Evolutionary conservation across 345 rosid genomes (phyloP), one percentile per base, ranked within the genome.

Genomic region (Eucalyptus cloeziana): DNA sequence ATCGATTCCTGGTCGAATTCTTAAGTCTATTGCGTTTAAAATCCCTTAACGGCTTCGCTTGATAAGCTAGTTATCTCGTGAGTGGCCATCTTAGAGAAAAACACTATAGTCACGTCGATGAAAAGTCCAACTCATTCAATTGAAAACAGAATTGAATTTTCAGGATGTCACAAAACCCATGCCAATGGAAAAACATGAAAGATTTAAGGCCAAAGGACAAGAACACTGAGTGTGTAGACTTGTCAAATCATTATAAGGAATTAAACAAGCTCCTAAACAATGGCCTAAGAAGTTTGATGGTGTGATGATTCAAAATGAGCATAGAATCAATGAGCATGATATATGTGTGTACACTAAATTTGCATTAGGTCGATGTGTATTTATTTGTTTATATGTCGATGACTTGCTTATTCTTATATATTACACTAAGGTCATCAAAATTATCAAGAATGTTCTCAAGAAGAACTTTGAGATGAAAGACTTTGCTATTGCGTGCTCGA

Each of bases 331-430:
- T 17, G 56, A 52, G 24, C 56, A 17, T 52, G 56, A 52, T 52
- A 52, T 7, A 52, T 11, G 14, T 25, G n/a, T 58, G 13, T 58
- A 58, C 14, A 58, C 64, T 58, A 58, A 58, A 58, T 22, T 4
- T 5, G 0, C 10, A 1, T 24, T 58, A 5, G 64, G 30, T 58
- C 1, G 7, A 25, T 1, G 0, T 5, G 30, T 58, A 25, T 12
- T 4, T 54, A 54, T 54, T 22, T 54, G 25, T 22, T 22, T 22
- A 22, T 54, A 54, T 54, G 60, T 25, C 2, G 0, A 52, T 52
- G 22, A 58, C 0, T 58, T 58, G 27, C 64, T 58, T 10, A 58
- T 58, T 58, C 64, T 58, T 58, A 10, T 3, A 58, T 10, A 58
- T 58, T 22, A 58, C 30, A 58, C 13, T 58, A 24, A 24, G 13